A percentile compares a stretch with the other conserved stretches of the same genome.
Conservation (phyloP, 2,329 filamentous ascomycete species). For the Stagonosporopsis cucurbitacearum region DNA sequence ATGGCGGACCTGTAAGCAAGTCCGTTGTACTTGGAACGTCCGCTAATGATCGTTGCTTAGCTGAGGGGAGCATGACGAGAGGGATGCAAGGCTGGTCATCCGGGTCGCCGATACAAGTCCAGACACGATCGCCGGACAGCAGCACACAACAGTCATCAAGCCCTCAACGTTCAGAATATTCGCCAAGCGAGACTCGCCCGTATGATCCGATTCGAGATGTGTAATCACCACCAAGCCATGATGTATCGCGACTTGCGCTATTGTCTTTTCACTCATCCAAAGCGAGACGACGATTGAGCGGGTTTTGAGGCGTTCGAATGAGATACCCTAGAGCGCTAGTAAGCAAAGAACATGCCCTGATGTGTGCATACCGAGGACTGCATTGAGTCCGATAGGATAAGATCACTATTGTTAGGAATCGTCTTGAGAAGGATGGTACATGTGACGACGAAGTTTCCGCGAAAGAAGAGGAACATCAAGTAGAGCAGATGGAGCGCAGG, state of each 20-base stretch:
- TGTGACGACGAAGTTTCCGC: neutral
- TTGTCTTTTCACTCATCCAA: slow-evolving; percentile 25
- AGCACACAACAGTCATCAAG: slow-evolving; percentile 39
- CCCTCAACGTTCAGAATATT: slow-evolving; percentile 41
- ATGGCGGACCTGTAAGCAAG: slow-evolving; percentile 24
- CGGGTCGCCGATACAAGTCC: slow-evolving; percentile 38
- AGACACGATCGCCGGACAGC: slow-evolving; percentile 33
- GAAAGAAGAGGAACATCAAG: neutral
- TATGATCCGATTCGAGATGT: slow-evolving; percentile 49
- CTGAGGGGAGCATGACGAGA: slow-evolving; percentile 47
- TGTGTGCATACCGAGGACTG: neutral
- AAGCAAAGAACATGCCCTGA: slow-evolving; percentile 11
- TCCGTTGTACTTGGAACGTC: slow-evolving; percentile 28
- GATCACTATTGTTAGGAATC: neutral
- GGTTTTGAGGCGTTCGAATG: slow-evolving; percentile 25
- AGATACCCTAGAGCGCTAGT: slow-evolving; percentile 28
- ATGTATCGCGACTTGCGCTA: slow-evolving; percentile 25
- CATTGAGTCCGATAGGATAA: neutral
- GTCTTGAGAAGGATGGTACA: neutral
- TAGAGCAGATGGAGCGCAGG: slow-evolving; percentile 15
- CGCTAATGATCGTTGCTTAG: slow-evolving; percentile 44
- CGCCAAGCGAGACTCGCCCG: slow-evolving; percentile 43
- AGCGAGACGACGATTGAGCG: slow-evolving; percentile 19
- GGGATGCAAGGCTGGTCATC: slow-evolving; percentile 38
- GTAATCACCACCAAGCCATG: slow-evolving; percentile 23